These are phyloP conservation scores for Acacia concinna DNA, from an alignment of 331 rosid species.

Conservation along the genomic window DNA sequence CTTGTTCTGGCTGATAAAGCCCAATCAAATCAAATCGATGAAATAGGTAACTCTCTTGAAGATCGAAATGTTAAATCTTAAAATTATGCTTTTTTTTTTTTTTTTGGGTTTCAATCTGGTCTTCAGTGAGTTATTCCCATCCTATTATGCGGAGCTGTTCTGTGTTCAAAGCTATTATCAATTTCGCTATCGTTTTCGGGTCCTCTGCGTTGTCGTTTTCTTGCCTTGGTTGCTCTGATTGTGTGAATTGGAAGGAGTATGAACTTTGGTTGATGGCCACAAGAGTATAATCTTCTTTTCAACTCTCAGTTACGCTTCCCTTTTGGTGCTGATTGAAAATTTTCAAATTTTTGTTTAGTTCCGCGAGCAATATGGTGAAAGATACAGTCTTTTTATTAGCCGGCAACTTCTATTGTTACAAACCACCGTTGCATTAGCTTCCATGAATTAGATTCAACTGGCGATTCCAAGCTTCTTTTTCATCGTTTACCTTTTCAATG, in stretches of 20 bases:
- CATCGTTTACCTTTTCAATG: neutral
- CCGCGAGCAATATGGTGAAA: neutral
- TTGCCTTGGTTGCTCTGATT: neutral
- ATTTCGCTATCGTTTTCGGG: neutral
- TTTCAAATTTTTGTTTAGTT: neutral
- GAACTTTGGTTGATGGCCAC: neutral
- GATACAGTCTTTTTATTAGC: neutral
- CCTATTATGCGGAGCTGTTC: neutral
- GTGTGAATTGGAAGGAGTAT: neutral
- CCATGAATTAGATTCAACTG: neutral
- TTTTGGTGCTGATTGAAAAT: neutral
- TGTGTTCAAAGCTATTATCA: neutral
- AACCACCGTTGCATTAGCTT: neutral
- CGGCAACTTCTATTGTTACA: neutral
- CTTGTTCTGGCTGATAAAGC: neutral
- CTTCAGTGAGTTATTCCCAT: neutral
- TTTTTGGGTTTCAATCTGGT: neutral
- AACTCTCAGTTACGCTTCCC: neutral
- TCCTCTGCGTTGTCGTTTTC: neutral
- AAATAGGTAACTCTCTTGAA: neutral
- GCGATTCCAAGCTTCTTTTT: neutral
- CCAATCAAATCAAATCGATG: neutral
- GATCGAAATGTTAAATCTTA: slow-evolving; percentile 1
- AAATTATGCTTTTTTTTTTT: neutral
- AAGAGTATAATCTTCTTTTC: neutral